phyloP scores from a whole-genome alignment of 2,329 filamentous ascomycete species.

The Trichoderma polysporum region DNA sequence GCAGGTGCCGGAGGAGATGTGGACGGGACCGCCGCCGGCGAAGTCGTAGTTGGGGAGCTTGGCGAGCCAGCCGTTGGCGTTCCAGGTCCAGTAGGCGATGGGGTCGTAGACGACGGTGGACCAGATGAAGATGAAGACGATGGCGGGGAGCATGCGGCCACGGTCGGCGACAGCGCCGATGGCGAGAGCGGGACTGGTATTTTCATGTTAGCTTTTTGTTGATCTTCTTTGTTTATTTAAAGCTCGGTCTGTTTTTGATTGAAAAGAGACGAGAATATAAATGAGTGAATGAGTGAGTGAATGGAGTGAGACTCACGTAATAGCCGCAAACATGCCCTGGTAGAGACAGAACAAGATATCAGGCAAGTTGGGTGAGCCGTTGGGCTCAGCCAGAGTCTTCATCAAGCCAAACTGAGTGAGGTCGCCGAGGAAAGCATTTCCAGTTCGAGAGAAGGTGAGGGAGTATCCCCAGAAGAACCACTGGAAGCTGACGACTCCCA shows the following conservation, averaged over 20 bases:
- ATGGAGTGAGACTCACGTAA: constrained; percentile 63
- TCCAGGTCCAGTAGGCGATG: constrained; percentile 78
- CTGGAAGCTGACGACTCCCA: constrained; percentile 78
- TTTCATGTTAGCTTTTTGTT: not conserved
- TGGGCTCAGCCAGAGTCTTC: constrained; percentile 73
- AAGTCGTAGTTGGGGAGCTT: constrained; percentile 70
- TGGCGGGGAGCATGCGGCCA: constrained; percentile 59
- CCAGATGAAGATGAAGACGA: constrained; percentile 70
- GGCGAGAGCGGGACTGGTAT: constrained; percentile 52
- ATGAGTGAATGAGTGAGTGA: not conserved
- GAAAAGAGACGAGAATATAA: not conserved
- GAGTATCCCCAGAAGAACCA: constrained; percentile 98
- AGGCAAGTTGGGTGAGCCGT: constrained; percentile 69
- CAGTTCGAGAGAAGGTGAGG: constrained; percentile 77
- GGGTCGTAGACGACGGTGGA: constrained; percentile 70
- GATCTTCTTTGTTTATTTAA: not conserved
- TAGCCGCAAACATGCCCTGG: constrained; percentile 85
- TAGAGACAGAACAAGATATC: constrained; percentile 83
- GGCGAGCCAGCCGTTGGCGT: constrained; percentile 69
- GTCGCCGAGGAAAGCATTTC: constrained; percentile 75
- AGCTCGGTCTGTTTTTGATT: not conserved
- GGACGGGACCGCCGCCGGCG: constrained; percentile 72
- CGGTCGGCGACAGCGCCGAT: constrained; percentile 62
- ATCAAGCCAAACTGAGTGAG: constrained; percentile 79
- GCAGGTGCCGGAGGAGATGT: constrained; percentile 70